phyloP scores from a whole-genome alignment of 2,329 filamentous ascomycete species.

The Raffaelea albimanens region DNA sequence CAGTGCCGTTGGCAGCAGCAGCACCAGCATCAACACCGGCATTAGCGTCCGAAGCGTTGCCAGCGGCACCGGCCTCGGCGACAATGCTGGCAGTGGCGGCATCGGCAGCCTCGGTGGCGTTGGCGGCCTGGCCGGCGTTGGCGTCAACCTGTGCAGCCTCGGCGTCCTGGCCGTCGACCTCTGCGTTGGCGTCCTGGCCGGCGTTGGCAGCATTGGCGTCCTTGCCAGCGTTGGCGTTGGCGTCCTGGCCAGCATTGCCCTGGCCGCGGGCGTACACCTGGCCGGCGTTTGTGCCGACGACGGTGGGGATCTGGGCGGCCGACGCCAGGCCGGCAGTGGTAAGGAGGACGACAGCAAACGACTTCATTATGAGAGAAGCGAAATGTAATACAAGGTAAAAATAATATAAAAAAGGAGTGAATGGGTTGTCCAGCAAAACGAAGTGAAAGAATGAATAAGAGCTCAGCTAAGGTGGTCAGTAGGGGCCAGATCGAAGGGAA shows the following conservation, averaged over 20 bases:
- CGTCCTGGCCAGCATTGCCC: constrained; percentile 1
- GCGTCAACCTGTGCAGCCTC: no score
- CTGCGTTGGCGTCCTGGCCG: not conserved
- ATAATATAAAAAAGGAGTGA: not conserved
- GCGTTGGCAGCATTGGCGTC: constrained; percentile 6
- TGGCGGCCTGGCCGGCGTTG: constrained; percentile 9
- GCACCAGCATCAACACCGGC: no score
- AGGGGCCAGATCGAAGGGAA: not conserved
- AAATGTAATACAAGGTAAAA: constrained; percentile 1
- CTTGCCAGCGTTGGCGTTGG: constrained; percentile 5
- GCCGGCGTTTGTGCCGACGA: constrained; percentile 5
- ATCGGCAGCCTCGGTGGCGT: constrained; percentile 1
- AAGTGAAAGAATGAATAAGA: constrained; percentile 4
- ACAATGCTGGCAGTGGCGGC: constrained; percentile 1
- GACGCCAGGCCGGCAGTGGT: constrained; percentile 21
- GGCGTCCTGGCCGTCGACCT: no score
- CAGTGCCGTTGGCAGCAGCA: constrained; percentile 4
- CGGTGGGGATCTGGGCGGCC: constrained; percentile 6
- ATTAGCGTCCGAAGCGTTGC: no score
- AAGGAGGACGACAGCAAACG: constrained; percentile 14
- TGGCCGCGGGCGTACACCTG: constrained; percentile 1
- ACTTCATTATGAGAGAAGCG: constrained; percentile 16
- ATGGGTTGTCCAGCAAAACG: constrained; percentile 1
- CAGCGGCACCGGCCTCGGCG: constrained; percentile 4
- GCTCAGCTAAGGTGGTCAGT: constrained; percentile 12